Evolutionary conservation across 306 rosid species (phyloP).

Genomic region (Geum urbanum): DNA sequence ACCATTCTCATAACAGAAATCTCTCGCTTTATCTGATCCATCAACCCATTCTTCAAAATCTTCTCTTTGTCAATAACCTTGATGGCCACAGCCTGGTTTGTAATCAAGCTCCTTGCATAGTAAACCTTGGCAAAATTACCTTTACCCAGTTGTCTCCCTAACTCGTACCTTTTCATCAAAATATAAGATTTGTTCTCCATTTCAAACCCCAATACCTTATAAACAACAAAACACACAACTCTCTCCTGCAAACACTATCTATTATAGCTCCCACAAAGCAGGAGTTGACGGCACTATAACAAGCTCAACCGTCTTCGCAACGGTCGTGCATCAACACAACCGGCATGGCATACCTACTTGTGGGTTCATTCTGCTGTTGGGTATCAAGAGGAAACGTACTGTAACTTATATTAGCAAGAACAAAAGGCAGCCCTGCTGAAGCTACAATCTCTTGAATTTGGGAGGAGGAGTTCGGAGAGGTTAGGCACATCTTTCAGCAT

Average conservation of each 20-base stretch:
- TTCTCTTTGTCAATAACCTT: constrained; percentile 73
- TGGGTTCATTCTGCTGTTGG: constrained; percentile 41
- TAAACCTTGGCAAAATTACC: constrained; percentile 86
- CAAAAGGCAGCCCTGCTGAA: constrained; percentile 23
- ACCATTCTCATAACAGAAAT: constrained; percentile 71
- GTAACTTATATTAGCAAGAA: constrained; percentile 26
- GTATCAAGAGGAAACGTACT: constrained; percentile 25
- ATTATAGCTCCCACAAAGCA: constrained; percentile 23
- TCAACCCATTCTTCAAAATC: constrained; percentile 48
- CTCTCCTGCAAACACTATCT: constrained; percentile 22
- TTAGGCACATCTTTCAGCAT: constrained; percentile 62
- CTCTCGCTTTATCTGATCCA: constrained; percentile 66
- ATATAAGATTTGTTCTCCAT: constrained; percentile 38
- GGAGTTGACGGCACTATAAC: constrained; percentile 16
- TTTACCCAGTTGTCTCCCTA: constrained; percentile 78
- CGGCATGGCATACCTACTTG: constrained; percentile 30
- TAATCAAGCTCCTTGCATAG: constrained; percentile 58
- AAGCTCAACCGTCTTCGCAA: constrained; percentile 59
- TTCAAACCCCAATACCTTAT: constrained; percentile 23
- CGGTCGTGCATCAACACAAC: constrained; percentile 39
- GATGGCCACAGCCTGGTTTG: constrained; percentile 74
- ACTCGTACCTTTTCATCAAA: constrained; percentile 58
- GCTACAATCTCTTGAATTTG: constrained; percentile 35
- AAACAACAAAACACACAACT: constrained; percentile 15
- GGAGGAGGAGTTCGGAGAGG: constrained; percentile 26